Percentiles rank a stretch among this genome's conserved stretches.
Conservation (phyloP, 192 early-diverging fungal species). For the Umbelopsis vinacea region DNA sequence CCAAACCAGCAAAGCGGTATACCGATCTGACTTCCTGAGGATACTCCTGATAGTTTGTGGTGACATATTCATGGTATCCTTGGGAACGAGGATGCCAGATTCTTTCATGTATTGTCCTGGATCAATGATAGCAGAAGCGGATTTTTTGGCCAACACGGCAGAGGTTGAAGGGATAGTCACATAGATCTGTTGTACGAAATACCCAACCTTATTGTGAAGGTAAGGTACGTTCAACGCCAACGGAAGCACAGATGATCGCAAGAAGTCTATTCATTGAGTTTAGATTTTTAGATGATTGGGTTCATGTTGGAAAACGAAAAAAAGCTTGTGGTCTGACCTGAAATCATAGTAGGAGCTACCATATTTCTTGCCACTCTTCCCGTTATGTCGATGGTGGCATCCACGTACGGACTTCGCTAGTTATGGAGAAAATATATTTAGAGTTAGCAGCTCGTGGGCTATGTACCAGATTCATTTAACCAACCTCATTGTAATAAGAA, state of each 20-base stretch:
- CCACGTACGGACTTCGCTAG: background rate
- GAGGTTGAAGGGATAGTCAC: background rate
- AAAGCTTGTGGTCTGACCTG: background rate
- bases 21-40: background rate
- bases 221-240: background rate
- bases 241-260: background rate
- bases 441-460: no score
- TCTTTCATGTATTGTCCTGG: background rate
- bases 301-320: background rate
- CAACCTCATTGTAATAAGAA: constrained; percentile 43
- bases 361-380: no score
- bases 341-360: background rate
- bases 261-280: background rate
- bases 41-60: background rate
- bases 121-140: background rate
- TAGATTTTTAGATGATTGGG: background rate
- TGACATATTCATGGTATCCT: background rate
- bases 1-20: background rate
- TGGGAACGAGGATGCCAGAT: background rate
- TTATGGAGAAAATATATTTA: no score
- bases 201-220: background rate
- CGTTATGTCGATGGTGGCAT: no score
- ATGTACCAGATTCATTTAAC: background rate
- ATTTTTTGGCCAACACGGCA: background rate
- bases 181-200: background rate